These are phyloP conservation scores for Panus rudis DNA, from an alignment of 768 basidiomycete species.

Conservation along the genomic window DNA sequence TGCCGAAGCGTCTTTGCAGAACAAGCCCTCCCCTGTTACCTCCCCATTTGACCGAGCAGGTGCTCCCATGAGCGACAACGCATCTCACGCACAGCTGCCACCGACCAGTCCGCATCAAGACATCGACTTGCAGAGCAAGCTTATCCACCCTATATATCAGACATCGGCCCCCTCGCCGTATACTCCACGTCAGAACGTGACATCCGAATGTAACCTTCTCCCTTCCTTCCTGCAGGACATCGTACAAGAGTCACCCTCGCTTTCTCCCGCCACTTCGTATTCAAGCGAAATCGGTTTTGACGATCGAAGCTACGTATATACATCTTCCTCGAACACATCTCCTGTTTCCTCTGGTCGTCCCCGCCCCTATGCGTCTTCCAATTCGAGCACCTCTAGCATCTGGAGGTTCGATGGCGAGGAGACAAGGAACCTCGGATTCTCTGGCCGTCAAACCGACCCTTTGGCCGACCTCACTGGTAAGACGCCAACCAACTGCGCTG, in stretches of 20 bases:
- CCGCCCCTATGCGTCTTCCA: neutral
- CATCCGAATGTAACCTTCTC: conserved; percentile 41
- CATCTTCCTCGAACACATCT: conserved; percentile 12
- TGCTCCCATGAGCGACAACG: conserved; percentile 1
- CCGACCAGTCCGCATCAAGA: neutral
- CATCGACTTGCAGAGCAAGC: conserved; percentile 14
- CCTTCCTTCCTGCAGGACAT: conserved; percentile 75
- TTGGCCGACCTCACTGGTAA: too few relatives aligned
- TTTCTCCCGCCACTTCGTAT: conserved; percentile 44
- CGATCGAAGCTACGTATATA: conserved; percentile 35
- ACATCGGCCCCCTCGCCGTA: conserved; percentile 42
- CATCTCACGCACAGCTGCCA: neutral
- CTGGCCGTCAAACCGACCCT: too few relatives aligned
- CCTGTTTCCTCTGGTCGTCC: conserved; percentile 9
- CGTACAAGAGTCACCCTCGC: conserved; percentile 62
- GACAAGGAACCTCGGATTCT: conserved; percentile 30
- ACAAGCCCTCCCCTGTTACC: neutral
- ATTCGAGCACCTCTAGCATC: conserved; percentile 37
- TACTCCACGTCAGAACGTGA: conserved; percentile 30
- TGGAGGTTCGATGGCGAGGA: conserved; percentile 74
- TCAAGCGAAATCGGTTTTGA: conserved; percentile 63
- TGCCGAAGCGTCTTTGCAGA: conserved; percentile 14
- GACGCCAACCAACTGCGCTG: too few relatives aligned
- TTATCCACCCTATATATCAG: conserved; percentile 58
- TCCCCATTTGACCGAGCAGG: neutral